Base-by-base conservation (phyloP, 2,329 filamentous ascomycete genomes). In the Fulvia fulva region DNA sequence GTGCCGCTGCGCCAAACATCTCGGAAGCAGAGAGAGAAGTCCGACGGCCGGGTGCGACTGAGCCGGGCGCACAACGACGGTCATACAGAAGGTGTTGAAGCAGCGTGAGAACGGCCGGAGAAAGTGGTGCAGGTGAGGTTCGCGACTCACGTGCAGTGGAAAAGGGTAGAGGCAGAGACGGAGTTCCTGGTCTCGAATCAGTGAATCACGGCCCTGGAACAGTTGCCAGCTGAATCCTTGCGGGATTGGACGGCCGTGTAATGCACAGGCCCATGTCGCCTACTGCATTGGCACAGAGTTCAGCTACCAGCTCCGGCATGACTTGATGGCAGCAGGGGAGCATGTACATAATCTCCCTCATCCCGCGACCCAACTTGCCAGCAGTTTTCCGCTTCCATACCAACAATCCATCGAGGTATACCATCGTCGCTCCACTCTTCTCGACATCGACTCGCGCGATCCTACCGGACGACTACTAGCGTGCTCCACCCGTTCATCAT, bases 401-500 rank as follows among this genome's bases (percentile, higher is more conserved):
- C 25, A 14, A 14, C 46, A 30, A 9, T 19, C 8, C 19, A 19
- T 50, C 46, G 9, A 50, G 22, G 25, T 19, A 19, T 50, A 9
- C 43, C 23, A 30, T 26, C 21, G 37, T 25, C 37, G 34, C 37
- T 26, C 41, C 34, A 44, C 28, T 23, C 26, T 46, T 32, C 8
- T 5, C 6, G 9, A 19, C 11, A 16, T 32, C 37, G 25, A 25
- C 14, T 44, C 21, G 22, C n/a, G 21, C 41, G 25, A 30, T 8
- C 30, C 32, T 25, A 32, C 52, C 52, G 22, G 41, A 26, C 28
- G 3, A 21, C 37, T 46, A 16, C 3, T 23, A 23, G 32, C 14
- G 41, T 16, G 34, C 28, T 43, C 54, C 46, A 56, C 45, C 19
- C 23, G 14, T 46, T 30, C 25, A 64, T 37, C 43, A 69, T 68